Base-by-base conservation (phyloP, 371 early-diverging fungal genomes). In the Gilbertella persicaria region DNA sequence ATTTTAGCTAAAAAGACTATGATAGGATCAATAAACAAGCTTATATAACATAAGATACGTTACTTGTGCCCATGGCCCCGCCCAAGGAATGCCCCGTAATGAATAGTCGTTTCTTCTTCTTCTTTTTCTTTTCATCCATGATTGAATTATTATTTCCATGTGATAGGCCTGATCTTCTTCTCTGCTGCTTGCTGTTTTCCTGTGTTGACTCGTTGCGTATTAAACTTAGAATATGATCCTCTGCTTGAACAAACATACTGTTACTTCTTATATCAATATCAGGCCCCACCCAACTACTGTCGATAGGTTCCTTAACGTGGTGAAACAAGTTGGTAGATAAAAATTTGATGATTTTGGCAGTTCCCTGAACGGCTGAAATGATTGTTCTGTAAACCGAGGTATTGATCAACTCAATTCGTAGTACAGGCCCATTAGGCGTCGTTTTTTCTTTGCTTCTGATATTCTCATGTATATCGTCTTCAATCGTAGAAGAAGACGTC, bases 1-100 rank as follows among this genome's bases (percentile, higher is more conserved):
- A 83, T 79, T 49, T 83, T 83, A 3, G 74, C 81, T 24, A 83
- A 58, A 46, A 83, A 83, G 38, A 81, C 77, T 77, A 41, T 2
- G 14, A 28, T 20, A 21, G n/a, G n/a, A n/a, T n/a, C n/a, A n/a
- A n/a, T n/a, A n/a, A n/a, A n/a, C n/a, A n/a, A n/a, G n/a, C n/a
- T n/a, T n/a, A n/a, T n/a, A n/a, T n/a, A n/a, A n/a, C n/a, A n/a
- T n/a, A n/a, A n/a, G n/a, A n/a, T n/a, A n/a, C n/a, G n/a, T 64
- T 66, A 77, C 77, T 71, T 21, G 74, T 71, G 8, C 63, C 71
- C 25, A 73, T 47, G 4, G 74, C 74, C 10, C 74, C 78, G 1
- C 78, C 78, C 17, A 77, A 30, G 4, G 74, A 73, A 60, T 77
- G 78, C 0, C 78, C 78, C 3, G 73, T 67, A 44, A 77, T 67